These are phyloP conservation scores for Saturnispora serradocipensis DNA, from an alignment of 805 yeast species.

Conservation along the genomic window DNA sequence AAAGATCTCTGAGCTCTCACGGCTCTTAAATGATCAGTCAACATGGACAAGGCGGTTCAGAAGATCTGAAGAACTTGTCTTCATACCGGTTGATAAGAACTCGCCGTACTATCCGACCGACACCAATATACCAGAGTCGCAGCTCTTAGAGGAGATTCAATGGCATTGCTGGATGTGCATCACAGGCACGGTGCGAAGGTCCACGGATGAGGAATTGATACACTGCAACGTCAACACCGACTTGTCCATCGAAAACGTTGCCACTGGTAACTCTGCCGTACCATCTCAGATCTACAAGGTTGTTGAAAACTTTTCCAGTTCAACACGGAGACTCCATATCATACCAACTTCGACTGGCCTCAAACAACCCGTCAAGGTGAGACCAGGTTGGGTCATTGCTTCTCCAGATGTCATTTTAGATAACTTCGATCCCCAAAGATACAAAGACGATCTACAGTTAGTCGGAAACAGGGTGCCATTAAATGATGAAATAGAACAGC, in stretches of 20 bases:
- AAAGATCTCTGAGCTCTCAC: slow-evolving; percentile 55
- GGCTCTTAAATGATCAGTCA: slow-evolving; percentile 31
- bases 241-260: slow-evolving; percentile 54
- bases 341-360: slow-evolving; percentile 66
- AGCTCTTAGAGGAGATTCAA: slow-evolving; percentile 59
- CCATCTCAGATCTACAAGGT: slow-evolving; percentile 74
- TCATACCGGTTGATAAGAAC: slow-evolving; percentile 57
- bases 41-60: slow-evolving; percentile 58
- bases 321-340: slow-evolving; percentile 75
- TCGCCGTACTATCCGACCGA: slow-evolving; percentile 61
- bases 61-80: slow-evolving; percentile 82
- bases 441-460: slow-evolving; percentile 33
- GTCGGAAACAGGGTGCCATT: slow-evolving; percentile 55
- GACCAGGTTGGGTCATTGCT: slow-evolving; percentile 89
- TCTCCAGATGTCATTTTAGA: slow-evolving; percentile 74
- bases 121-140: slow-evolving; percentile 34
- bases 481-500: slow-evolving; percentile 61
- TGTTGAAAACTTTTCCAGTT: slow-evolving; percentile 82
- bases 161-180: slow-evolving; percentile 99
- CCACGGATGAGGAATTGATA: slow-evolving; percentile 73
- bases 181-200: slow-evolving; percentile 85
- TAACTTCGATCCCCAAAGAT: slow-evolving; percentile 48
- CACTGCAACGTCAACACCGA: slow-evolving; percentile 93
- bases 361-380: slow-evolving; percentile 50
- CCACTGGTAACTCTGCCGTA: slow-evolving; percentile 37